phyloP scores from a whole-genome alignment of 164 flowering plant species.

The Saururus chinensis region DNA sequence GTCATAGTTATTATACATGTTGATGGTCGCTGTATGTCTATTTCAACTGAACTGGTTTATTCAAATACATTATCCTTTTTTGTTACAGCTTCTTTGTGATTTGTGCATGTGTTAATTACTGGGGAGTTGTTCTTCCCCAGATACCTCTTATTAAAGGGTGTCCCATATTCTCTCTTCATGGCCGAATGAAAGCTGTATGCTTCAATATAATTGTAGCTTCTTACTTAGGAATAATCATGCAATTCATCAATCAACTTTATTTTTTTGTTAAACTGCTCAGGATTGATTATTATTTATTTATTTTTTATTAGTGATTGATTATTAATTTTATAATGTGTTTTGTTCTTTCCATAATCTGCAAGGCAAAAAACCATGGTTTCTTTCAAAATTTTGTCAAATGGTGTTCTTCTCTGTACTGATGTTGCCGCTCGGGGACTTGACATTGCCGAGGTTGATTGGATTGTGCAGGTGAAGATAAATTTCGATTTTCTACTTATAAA shows the following conservation, averaged over 20 bases:
- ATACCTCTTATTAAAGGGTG: conserved; percentile 47
- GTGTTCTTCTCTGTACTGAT: conserved; percentile 94
- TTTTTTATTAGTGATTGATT: too few species aligned
- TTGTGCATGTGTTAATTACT: conserved; percentile 97
- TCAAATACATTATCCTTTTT: neutral
- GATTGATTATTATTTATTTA: too few species aligned
- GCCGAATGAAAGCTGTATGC: conserved; percentile 89
- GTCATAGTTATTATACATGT: too few species aligned
- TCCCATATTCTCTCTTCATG: conserved; percentile 76
- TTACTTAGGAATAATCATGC: neutral
- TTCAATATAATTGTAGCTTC: neutral
- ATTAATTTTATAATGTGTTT: neutral
- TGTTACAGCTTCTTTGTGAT: conserved; percentile 94
- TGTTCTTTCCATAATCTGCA: conserved; percentile 33
- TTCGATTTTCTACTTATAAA: neutral
- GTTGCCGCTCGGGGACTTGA: conserved; percentile 99
- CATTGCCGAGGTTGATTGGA: conserved; percentile 93
- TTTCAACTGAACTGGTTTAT: too few species aligned
- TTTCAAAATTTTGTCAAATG: conserved; percentile 64
- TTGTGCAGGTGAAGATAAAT: conserved; percentile 58
- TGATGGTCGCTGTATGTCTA: too few species aligned
- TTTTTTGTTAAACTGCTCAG: neutral
- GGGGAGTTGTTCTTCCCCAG: conserved; percentile 89
- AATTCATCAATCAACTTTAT: neutral
- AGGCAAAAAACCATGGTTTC: conserved; percentile 87